Conservation (phyloP, 2,329 filamentous ascomycete genomes). For the Paecilomyces dactylethromorphus region DNA sequence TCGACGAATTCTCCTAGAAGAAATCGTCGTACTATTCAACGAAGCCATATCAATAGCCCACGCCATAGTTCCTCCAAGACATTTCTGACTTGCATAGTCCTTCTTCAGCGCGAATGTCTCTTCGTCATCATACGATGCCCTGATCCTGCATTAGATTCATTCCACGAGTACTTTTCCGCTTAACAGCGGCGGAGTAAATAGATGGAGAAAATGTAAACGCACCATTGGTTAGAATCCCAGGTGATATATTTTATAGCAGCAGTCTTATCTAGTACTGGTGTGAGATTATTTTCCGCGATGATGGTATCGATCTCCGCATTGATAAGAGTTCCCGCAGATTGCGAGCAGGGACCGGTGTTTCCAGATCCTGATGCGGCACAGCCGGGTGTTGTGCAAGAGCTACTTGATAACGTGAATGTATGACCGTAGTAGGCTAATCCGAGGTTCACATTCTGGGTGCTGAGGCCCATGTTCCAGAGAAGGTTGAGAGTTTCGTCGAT, state of each 20-base stretch:
- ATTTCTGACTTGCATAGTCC: constrained; percentile 24
- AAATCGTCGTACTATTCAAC: not conserved
- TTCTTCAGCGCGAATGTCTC: constrained; percentile 31
- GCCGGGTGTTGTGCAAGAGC: constrained; percentile 17
- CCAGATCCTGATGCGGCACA: constrained; percentile 13
- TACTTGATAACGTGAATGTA: constrained; percentile 14
- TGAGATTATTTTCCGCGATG: constrained; percentile 11
- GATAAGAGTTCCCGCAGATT: constrained; percentile 14
- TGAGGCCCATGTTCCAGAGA: constrained; percentile 20
- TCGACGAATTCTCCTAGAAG: not conserved
- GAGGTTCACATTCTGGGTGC: constrained; percentile 19
- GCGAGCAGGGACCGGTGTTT: constrained; percentile 14
- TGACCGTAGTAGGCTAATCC: constrained; percentile 25
- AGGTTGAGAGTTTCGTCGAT: constrained; percentile 21
- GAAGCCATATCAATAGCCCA: constrained; percentile 8
- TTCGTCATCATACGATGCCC: constrained; percentile 26
- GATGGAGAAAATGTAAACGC: not conserved
- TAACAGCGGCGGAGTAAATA: not conserved
- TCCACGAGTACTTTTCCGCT: not conserved
- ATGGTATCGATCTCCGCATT: constrained; percentile 19
- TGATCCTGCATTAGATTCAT: not conserved
- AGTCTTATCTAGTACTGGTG: constrained; percentile 11
- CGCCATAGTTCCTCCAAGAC: constrained; percentile 25
- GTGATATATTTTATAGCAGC: constrained; percentile 12
- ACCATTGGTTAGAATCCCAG: constrained; percentile 13